Evolutionary conservation across 768 basidiomycete genomes (phyloP).

Genomic region (Leccinum subgranulosum): DNA sequence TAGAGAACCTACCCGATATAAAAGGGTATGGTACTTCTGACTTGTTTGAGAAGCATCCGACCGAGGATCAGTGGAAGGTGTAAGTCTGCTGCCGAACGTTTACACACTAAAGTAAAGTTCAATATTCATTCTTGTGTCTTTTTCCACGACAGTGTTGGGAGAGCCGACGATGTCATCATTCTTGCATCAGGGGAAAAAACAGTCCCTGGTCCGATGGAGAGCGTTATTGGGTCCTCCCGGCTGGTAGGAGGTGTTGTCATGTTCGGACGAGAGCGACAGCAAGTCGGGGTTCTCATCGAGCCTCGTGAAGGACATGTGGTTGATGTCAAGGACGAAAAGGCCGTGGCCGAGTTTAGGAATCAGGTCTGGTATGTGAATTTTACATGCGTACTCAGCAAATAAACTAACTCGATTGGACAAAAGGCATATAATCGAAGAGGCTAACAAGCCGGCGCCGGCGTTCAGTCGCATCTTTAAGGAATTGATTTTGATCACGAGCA

Average conservation of each 20-base stretch:
- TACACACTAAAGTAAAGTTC: not conserved
- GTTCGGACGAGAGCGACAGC: constrained; percentile 34
- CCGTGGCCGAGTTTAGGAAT: constrained; percentile 30
- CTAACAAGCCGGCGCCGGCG: constrained; percentile 39
- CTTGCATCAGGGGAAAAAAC: constrained; percentile 19
- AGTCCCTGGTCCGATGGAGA: constrained; percentile 29
- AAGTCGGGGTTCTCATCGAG: constrained; percentile 34
- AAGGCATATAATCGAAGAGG: constrained; percentile 44
- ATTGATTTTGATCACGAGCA: constrained; percentile 46
- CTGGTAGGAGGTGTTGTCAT: constrained; percentile 27
- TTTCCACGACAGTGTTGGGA: constrained; percentile 24
- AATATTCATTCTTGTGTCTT: not conserved
- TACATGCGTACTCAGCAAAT: not conserved
- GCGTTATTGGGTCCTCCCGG: constrained; percentile 20
- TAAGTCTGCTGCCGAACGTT: not conserved
- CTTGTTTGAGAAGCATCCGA: constrained; percentile 43
- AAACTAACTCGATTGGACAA: not conserved
- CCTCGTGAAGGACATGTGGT: constrained; percentile 12
- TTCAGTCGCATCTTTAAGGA: constrained; percentile 50
- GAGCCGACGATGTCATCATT: constrained; percentile 36
- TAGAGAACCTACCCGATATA: constrained; percentile 37
- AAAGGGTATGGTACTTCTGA: constrained; percentile 44
- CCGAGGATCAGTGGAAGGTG: constrained; percentile 38
- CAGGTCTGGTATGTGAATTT: constrained; percentile 25
- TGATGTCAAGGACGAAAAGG: constrained; percentile 21